Evolutionary conservation across 768 basidiomycete genomes (phyloP).

Genomic region (Sporobolomyces roseus): DNA sequence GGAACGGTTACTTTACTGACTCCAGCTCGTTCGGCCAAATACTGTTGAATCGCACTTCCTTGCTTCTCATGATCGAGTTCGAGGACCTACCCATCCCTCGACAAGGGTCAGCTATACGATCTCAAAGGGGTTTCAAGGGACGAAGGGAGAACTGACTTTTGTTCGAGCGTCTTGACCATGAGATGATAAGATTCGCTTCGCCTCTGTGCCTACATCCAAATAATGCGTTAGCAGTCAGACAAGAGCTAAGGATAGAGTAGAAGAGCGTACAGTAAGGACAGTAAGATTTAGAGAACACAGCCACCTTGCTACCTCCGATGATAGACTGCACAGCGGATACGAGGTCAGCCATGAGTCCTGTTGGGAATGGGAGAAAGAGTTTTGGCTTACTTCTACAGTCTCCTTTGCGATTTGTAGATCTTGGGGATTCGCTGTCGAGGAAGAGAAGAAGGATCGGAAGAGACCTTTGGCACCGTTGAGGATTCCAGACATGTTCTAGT

Average conservation of each 20-base stretch:
- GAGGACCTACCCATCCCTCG: conserved; percentile 15
- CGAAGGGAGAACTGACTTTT: conserved; percentile 1
- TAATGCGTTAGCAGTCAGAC: not conserved
- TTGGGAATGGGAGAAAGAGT: not conserved
- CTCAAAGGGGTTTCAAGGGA: no score
- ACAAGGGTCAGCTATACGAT: no score
- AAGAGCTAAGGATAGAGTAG: not conserved
- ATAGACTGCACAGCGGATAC: not conserved
- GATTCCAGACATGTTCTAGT: conserved; percentile 5
- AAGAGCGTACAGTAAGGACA: conserved; percentile 31
- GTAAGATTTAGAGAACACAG: conserved; percentile 30
- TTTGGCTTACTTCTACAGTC: conserved; percentile 28
- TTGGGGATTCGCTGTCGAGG: not conserved
- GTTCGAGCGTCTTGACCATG: conserved; percentile 17
- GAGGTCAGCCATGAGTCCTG: not conserved
- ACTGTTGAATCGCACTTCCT: conserved; percentile 25
- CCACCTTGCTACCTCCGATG: conserved; percentile 10
- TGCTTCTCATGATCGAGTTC: conserved; percentile 30
- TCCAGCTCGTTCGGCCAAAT: conserved; percentile 24
- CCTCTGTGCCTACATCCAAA: conserved; percentile 3
- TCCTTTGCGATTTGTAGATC: conserved; percentile 18
- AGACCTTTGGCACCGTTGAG: conserved; percentile 8
- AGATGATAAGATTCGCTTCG: conserved; percentile 28
- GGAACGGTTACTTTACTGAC: conserved; percentile 38
- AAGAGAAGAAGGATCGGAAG: conserved; percentile 12